Evolutionary conservation across 108 stramenopile genomes (phyloP).

Genomic region (Cyclostephanos tholiformis): DNA sequence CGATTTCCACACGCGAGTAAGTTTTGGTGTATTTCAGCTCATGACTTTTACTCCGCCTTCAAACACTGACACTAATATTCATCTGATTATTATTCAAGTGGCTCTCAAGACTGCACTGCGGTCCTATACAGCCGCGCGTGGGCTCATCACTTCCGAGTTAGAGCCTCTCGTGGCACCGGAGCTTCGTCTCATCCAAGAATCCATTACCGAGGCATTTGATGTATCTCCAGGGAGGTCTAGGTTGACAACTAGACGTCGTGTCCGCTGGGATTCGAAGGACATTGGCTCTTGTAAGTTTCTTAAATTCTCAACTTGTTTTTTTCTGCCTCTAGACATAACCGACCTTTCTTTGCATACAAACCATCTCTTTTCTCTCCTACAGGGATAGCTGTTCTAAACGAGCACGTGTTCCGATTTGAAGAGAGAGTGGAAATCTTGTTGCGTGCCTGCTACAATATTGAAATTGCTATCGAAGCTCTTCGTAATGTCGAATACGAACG

Average conservation of each 20-base stretch:
- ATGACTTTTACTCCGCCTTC: slow-evolving; percentile 32
- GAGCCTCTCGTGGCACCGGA: slow-evolving; percentile 83
- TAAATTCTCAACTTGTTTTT: not conserved
- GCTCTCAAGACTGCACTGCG: slow-evolving; percentile 90
- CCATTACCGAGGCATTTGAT: slow-evolving; percentile 80
- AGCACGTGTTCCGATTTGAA: slow-evolving; percentile 83
- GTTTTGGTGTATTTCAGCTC: slow-evolving; percentile 2
- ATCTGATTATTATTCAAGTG: slow-evolving; percentile 49
- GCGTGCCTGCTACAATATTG: slow-evolving; percentile 71
- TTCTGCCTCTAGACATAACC: not conserved
- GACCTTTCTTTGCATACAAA: not conserved
- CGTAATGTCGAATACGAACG: slow-evolving; percentile 66
- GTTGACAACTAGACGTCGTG: slow-evolving; percentile 64
- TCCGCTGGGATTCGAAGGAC: slow-evolving; percentile 83
- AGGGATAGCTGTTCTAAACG: slow-evolving; percentile 78
- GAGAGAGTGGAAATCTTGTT: slow-evolving; percentile 83
- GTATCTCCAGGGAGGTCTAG: slow-evolving; percentile 66
- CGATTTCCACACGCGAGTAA: slow-evolving; percentile 76
- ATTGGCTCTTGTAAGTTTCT: slow-evolving; percentile 60
- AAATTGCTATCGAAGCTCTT: slow-evolving; percentile 55
- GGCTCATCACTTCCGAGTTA: slow-evolving; percentile 68
- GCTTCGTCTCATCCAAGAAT: slow-evolving; percentile 72
- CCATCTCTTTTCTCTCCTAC: not conserved
- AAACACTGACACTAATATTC: slow-evolving; percentile 39
- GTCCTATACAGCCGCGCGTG: slow-evolving; percentile 78